Conservation (phyloP, 2,329 filamentous ascomycete species). For the Alternaria postmessia region DNA sequence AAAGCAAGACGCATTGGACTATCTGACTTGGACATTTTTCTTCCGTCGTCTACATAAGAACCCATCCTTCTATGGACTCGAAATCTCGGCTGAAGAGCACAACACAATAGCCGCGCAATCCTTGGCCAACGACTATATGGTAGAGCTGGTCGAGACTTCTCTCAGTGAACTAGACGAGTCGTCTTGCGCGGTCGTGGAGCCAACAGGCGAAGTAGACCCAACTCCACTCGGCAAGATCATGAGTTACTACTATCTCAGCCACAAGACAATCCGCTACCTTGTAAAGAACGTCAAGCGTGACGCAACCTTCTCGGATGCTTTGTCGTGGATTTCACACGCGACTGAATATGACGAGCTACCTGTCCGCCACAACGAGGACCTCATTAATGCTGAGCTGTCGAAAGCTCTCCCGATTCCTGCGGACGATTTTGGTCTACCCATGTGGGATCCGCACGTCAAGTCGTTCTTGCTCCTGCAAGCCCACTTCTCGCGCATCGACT, state of each 20-base stretch:
- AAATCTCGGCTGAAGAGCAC: conserved; percentile 92
- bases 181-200: conserved; percentile 81
- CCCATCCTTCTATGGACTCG: conserved; percentile 94
- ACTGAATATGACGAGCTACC: conserved; percentile 98
- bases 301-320: conserved; percentile 80
- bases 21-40: conserved; percentile 99
- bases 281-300: conserved; percentile 76
- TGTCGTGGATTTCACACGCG: conserved; percentile 92
- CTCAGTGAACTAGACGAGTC: conserved; percentile 83
- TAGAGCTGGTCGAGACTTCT: conserved; percentile 88
- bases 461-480: conserved; percentile 92
- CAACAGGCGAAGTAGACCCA: conserved; percentile 87
- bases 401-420: conserved; percentile 77
- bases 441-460: conserved; percentile 99
- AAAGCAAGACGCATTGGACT: conserved; percentile 97
- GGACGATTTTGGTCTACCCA: conserved; percentile 73
- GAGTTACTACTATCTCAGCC: conserved; percentile 97
- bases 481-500: conserved; percentile 89
- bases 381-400: conserved; percentile 92
- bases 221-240: conserved; percentile 97
- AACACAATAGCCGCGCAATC: conserved; percentile 86
- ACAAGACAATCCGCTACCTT: conserved; percentile 90
- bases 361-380: conserved; percentile 96
- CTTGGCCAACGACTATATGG: conserved; percentile 92
- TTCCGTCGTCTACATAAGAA: conserved; percentile 98